Base-by-base conservation (phyloP, 2,329 filamentous ascomycete species). In the Ceratocystis cubensis region DNA sequence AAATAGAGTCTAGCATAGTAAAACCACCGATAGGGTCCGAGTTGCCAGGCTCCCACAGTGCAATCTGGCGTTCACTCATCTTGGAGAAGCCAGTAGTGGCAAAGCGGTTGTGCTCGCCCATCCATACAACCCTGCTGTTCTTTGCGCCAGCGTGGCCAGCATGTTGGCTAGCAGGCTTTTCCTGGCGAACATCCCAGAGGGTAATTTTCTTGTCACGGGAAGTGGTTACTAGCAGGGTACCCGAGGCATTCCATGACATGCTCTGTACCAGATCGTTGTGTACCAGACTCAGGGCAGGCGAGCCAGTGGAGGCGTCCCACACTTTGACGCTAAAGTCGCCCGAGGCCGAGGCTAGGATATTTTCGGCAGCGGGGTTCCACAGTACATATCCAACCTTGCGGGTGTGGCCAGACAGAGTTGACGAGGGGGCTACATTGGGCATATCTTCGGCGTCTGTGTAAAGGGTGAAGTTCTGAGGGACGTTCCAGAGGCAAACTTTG, bases 371-470 rank as follows among this genome's bases (percentile, higher is more conserved):
- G 64, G 94, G 92, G 79, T 99, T 97, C 83, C 97, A 99, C 65
- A 96, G 84, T 71, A 99, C 93, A 76, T 99, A 94, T 69, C 94
- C 94, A 70, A 99, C 91, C 78, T 99, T 99, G 77, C 93, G 95
- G 75, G 91, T 87, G 76, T 99, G 94, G 10, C 93, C 94, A 63
- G 84, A 82, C 70, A 99, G 81, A 79, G 89, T 95, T 73, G 84
- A 86, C 62, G 92, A 80, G 6, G 94, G 94, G 61, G 84, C 78
- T 70, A 99, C 86, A 75, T 96, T 88, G 73, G 85, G 77, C 61
- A 91, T 84, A 73, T 96, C 89, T 70, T 96, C 92, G 62, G 86
- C 85, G 73, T 97, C 92, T 50, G 86, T 88, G 74, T 91, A 84
- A 68, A 97, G 81, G 2, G 88, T 88, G 75, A 97, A 97, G 76